Conservation (phyloP, 2,329 filamentous ascomycete species). For the Cyphellophora europaea region DNA sequence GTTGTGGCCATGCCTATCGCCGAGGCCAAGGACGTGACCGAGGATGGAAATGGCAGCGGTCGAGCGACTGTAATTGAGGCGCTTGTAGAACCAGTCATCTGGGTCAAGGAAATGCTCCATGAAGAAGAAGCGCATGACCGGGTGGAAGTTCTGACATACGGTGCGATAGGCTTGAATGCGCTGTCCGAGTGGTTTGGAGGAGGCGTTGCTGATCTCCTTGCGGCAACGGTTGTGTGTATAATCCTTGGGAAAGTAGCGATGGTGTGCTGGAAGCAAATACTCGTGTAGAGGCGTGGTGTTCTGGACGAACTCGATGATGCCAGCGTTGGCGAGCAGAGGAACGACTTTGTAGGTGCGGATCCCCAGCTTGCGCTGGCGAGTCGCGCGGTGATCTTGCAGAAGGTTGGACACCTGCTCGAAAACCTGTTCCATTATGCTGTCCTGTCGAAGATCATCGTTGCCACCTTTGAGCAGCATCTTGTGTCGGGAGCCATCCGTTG, state of each 20-base stretch:
- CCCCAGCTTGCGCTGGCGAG: slow-evolving; percentile 76
- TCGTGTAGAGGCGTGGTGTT: slow-evolving; percentile 89
- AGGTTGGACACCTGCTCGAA: slow-evolving; percentile 92
- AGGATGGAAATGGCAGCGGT: slow-evolving; percentile 94
- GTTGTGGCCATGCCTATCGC: slow-evolving; percentile 93
- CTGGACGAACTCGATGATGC: slow-evolving; percentile 93
- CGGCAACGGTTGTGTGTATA: slow-evolving; percentile 67
- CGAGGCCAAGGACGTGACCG: slow-evolving; percentile 83
- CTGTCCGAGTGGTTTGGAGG: slow-evolving; percentile 58
- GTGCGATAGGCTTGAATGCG: slow-evolving; percentile 68
- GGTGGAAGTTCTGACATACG: slow-evolving; percentile 73
- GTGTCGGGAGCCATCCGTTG: slow-evolving; percentile 67
- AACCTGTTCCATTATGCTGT: slow-evolving; percentile 98
- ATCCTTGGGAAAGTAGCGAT: slow-evolving; percentile 76
- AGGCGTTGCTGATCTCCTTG: slow-evolving; percentile 66
- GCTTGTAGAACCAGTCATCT: slow-evolving; percentile 87
- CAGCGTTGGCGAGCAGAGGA: slow-evolving; percentile 72
- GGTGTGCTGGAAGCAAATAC: slow-evolving; percentile 83
- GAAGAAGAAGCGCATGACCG: slow-evolving; percentile 94
- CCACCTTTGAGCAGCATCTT: slow-evolving; percentile 92
- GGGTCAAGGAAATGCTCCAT: slow-evolving; percentile 90
- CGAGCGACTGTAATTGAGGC: slow-evolving; percentile 83
- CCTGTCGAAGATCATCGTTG: slow-evolving; percentile 90
- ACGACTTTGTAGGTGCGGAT: slow-evolving; percentile 97
- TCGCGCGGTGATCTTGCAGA: slow-evolving; percentile 74